Evolutionary conservation across 1,139 yeast species (phyloP), one percentile per base, ranked within the genome.

Genomic region (Geotrichum siamense): DNA sequence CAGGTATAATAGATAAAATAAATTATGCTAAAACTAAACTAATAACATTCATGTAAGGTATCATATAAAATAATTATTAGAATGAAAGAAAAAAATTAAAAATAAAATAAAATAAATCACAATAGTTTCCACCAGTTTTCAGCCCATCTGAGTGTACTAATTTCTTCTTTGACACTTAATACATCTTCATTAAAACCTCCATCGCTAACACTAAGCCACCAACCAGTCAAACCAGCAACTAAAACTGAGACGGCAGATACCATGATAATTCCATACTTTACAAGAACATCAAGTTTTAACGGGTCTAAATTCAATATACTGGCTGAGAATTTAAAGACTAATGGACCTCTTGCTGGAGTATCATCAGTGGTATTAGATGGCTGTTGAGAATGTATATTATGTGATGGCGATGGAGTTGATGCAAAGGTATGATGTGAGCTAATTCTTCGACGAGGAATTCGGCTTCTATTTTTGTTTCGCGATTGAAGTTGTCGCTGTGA

Each of bases 221-320:
- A 6, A 3, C 38, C 38, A 16, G 28, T 20, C 13, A 22, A 15
- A 12, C 27, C 28, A 2, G 34, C 34, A 5, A 30, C 27, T 10
- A 22, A 6, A 16, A 22, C 38, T 3, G 27, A 13, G 19, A 39
- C 16, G 25, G 43, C 38, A 17, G 29, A 39, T 9, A 16, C 27
- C 15, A 23, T 19, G 3, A 32, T 28, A 2, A 23, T 17, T 6
- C 21, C 21, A 23, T 23, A 20, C 13, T 21, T 29, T 5, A 19
- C 37, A 31, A 17, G 23, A 4, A 35, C 22, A 17, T 20, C 37
- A 3, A 41, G 4, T 21, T 34, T 34, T 1, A 34, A 29, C 9
- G 44, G 44, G 23, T 41, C 44, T 10, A 35, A n/a, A 23, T 36
- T 41, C 5, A 26, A 28, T 17, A 36, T 31, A 13, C 40, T 29